Evolutionary conservation across 2,329 filamentous ascomycete species (phyloP), one percentile per base, ranked within the genome.

Genomic region (Endoconidiophora polonica): DNA sequence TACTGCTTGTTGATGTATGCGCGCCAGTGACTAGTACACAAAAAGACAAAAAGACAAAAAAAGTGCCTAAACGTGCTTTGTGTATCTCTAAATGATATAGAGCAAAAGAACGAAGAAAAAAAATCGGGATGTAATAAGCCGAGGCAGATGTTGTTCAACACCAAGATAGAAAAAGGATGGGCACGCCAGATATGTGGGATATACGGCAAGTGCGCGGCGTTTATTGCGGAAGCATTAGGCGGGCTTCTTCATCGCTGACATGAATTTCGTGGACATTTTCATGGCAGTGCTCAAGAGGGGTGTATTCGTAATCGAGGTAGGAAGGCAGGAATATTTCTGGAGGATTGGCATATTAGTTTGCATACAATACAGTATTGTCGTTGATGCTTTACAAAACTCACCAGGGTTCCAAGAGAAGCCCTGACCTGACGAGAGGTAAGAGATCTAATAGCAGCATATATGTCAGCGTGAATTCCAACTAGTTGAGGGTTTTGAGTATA

Each of bases 391-490:
- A 12, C 12, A 18, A 26, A 22, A 57, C 65, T 48, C 66, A 81
- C 79, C 79, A 63, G 83, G 83, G 63, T 88, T 88, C 83, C 83
- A 90, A 54, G 80, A 77, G 60, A 86, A 90, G 52, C 83, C 83
- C 65, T 90, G 83, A 59, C 79, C 83, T 4, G 80, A 81, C 54
- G 83, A 80, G 46, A 88, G 76, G 62, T 86, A 90, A 20, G 82
- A 84, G 56, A 88, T 86, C 82, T 86, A 57, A 48, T 49, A 33
- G 20, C 36, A 49, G 23, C 12, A 39, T 37, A n/a, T 22, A 33
- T 14, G 33, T n/a, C 10, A 26, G 20, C 7, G 6, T 6, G 2
- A 2, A 24, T 22, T 16, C n/a, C 22, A 12, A 14, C 33, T 40
- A 40, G 42, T 16, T 18, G 14, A 36, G 44, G 44, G 44, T 23